phyloP scores from a whole-genome alignment of 2,329 filamentous ascomycete species.

The Trichoderma oligosporum region DNA sequence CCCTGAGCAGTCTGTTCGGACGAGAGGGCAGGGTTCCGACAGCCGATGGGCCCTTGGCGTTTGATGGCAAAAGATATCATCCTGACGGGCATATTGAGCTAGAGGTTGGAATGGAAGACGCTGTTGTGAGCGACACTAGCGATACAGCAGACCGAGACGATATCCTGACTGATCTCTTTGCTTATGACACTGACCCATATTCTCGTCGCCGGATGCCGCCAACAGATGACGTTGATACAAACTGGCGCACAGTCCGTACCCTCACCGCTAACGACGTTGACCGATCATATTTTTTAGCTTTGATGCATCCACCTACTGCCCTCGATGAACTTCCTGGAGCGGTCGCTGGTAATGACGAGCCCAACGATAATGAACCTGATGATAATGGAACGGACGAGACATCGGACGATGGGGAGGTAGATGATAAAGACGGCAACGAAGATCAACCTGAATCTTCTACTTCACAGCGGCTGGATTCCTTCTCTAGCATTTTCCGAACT shows the following conservation, averaged over 20 bases:
- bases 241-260: slow-evolving; percentile 35
- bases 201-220: slow-evolving; percentile 30
- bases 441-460: slow-evolving; percentile 2
- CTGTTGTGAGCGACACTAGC: slow-evolving; percentile 56
- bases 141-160: slow-evolving; percentile 60
- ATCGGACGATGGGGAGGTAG: slow-evolving; percentile 26
- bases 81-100: slow-evolving; percentile 63
- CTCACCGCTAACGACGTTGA: slow-evolving; percentile 32
- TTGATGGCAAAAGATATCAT: slow-evolving; percentile 64
- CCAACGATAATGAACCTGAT: slow-evolving; percentile 24
- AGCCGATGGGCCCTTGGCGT: slow-evolving; percentile 52
- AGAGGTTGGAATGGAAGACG: slow-evolving; percentile 52
- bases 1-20: slow-evolving; percentile 70
- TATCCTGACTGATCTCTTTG: slow-evolving; percentile 55
- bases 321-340: slow-evolving; percentile 43
- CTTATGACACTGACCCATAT: slow-evolving; percentile 33
- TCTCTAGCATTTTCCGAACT: slow-evolving; percentile 16
- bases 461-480: slow-evolving; percentile 2
- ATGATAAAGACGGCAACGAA: slow-evolving; percentile 26
- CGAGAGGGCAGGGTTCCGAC: slow-evolving; percentile 66
- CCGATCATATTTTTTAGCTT: slow-evolving; percentile 41
- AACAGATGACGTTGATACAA: slow-evolving; percentile 33
- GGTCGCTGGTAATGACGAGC: slow-evolving; percentile 33
- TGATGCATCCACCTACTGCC: slow-evolving; percentile 45
- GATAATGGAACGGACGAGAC: slow-evolving; percentile 25